These are phyloP conservation scores for Geotrichum ghanense DNA, from an alignment of 805 yeast species.

Conservation along the genomic window DNA sequence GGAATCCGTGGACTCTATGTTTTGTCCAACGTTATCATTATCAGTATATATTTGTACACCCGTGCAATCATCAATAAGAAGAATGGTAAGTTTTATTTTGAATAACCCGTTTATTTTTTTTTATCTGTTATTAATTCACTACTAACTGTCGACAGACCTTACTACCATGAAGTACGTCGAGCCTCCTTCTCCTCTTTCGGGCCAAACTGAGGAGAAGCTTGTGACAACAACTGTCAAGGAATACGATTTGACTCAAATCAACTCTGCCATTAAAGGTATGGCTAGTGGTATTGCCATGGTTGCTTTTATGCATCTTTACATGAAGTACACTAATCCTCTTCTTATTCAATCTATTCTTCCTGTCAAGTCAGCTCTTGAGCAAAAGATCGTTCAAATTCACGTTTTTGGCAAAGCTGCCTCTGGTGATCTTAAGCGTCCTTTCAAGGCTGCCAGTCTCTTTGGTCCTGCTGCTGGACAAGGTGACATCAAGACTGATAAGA, in stretches of 20 bases:
- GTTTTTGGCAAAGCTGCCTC: constrained; percentile 68
- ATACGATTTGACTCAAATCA: constrained; percentile 83
- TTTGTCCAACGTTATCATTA: constrained; percentile 52
- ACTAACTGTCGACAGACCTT: constrained; percentile 33
- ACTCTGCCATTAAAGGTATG: constrained; percentile 67
- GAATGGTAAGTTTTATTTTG: constrained; percentile 38
- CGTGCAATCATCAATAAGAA: constrained; percentile 50
- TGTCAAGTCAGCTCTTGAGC: constrained; percentile 78
- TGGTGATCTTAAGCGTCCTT: constrained; percentile 94
- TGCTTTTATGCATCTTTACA: constrained; percentile 95
- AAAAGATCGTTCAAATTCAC: constrained; percentile 86
- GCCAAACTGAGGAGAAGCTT: constrained; percentile 54
- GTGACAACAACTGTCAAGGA: constrained; percentile 90
- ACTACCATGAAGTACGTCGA: constrained; percentile 86
- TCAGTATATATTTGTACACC: constrained; percentile 55
- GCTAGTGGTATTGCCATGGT: constrained; percentile 91
- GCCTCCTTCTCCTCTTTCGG: constrained; percentile 70
- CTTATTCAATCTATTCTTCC: constrained; percentile 90
- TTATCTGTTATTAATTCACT: too few species aligned
- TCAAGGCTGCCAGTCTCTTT: constrained; percentile 76
- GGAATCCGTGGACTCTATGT: constrained; percentile 67
- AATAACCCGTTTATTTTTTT: not conserved
- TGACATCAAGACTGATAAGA: constrained; percentile 72
- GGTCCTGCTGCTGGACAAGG: constrained; percentile 30
- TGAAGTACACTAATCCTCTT: constrained; percentile 95